Base-by-base conservation (phyloP, 1,284 basidiomycete genomes). In the Coriolopsis trogii region DNA sequence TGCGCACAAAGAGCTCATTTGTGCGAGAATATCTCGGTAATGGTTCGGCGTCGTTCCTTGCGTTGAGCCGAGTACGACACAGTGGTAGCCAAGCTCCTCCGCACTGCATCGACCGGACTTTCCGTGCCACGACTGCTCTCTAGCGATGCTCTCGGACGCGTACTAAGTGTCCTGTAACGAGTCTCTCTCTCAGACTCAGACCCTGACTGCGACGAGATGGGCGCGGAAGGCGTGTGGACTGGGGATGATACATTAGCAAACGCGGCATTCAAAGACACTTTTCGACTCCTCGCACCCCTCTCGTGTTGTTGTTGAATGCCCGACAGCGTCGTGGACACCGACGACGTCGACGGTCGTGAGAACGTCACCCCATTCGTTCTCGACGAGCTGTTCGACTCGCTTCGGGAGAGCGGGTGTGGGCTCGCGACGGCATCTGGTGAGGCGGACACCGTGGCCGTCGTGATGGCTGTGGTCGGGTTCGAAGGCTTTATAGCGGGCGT, bases 381-480 rank as follows among this genome's bases (percentile, higher is more conserved):
- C 4, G 66, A 51, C 0, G 78, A 77, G 34, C 73, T 71, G 21
- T 67, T 69, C 0, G 81, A 82, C 23, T 76, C 72, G 7, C 71
- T 73, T 8, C 80, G 73, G 16, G 69, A 63, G 23, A 82, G 57
- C 5, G 76, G 73, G 49, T 76, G 75, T 0, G 72, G 54, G 28
- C 70, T 63, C 3, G 60, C 60, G n/a, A 72, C 70, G 0, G 72
- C 69, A 6, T 64, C 59, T 9, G 61, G 58, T 6, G 75, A 72
- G 36, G 74, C 77, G 1, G 80, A 80, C 2, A 82, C 84, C 0
- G 82, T 87, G 52, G 84, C 80, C 0, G 80, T 66, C 1, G 86
- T 87, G n/a, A 89, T 53, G 4, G 85, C 85, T 21, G 85, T 89
- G 25, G 87, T 89, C 1, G 85, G 73, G 53, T 77, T 79, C 0